Base-by-base conservation (phyloP, 2,329 filamentous ascomycete genomes). In the Fusarium sp. region DNA sequence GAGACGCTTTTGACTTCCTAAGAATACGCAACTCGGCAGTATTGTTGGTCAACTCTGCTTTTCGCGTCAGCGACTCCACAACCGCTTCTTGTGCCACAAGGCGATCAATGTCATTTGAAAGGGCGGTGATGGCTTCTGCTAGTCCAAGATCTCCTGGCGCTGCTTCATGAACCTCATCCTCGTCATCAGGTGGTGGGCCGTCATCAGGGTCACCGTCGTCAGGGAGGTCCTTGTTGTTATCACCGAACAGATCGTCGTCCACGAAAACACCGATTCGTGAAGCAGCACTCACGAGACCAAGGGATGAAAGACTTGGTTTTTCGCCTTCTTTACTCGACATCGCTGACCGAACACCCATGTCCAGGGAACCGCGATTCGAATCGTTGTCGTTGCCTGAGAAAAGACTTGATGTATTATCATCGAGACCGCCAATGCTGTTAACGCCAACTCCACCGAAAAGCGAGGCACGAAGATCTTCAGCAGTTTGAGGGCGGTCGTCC, bases 31-130 rank as follows among this genome's bases (percentile, higher is more conserved):
- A 78, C 77, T 99, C 96, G 3, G 95, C 93, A 15, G 91, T 94
- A 75, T 99, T 99, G 77, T 99, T 99, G 3, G 96, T 99, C 51
- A 99, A 82, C 77, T 99, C 96, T 1, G 96, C 96, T 79, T 99
- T 99, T 58, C 92, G 89, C 4, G 93, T 96, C 58, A 99, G 81
- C 2, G 95, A 96, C 72, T 97, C 93, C 18, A 99, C 89, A 18
- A 99, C 92, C 3, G 91, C 91, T 71, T 97, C 93, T 78, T 99
- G 96, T 5, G 94, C 89, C 11, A 87, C 86, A 18, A 99, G 84
- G 68, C 94, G 92, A 73, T 97, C 94, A 65, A 99, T 97, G 67
- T 98, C 94, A 48, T 90, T 89, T 1, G 91, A 93, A n/a, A 99
- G 84, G 3, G 87, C 90, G 41, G 92, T 90, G 68, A 99, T 97